Evolutionary conservation across 164 flowering plant genomes (phyloP).

Genomic region (Magnolia kwangsiensis): DNA sequence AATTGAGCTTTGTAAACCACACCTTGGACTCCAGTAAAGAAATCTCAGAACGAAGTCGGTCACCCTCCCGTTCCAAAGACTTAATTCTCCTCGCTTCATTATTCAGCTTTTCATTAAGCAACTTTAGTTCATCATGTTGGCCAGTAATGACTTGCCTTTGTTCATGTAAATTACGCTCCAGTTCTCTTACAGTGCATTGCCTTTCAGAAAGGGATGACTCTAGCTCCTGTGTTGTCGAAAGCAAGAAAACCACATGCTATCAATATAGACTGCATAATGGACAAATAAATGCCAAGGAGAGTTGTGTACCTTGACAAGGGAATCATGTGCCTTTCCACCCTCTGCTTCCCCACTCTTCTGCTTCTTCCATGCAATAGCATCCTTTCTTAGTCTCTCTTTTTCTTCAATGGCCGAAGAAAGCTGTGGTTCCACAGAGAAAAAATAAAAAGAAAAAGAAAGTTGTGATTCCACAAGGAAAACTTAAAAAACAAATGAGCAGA

Average conservation of each 20-base stretch:
- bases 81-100: conserved; percentile 73
- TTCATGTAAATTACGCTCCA: conserved; percentile 52
- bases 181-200: conserved; percentile 52
- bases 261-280: background rate
- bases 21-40: conserved; percentile 93
- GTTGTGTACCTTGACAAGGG: conserved; percentile 46
- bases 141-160: conserved; percentile 50
- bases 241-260: conserved; percentile 1
- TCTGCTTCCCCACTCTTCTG: conserved; percentile 46
- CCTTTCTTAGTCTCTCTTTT: conserved; percentile 55
- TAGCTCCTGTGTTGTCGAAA: conserved; percentile 48
- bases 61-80: conserved; percentile 86
- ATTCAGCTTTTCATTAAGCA: conserved; percentile 67
- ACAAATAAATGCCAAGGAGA: conserved; percentile 1
- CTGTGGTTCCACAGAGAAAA: conserved; percentile 34
- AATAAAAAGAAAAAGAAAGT: background rate
- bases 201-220: conserved; percentile 62
- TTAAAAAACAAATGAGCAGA: no score
- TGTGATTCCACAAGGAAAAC: no score
- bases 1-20: conserved; percentile 6
- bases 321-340: conserved; percentile 25
- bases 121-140: conserved; percentile 58
- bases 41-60: conserved; percentile 86
- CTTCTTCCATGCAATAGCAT: conserved; percentile 39
- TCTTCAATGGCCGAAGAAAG: conserved; percentile 63